phyloP scores from a whole-genome alignment of 129 eudicot genomes.

The Centaurea solstitialis region DNA sequence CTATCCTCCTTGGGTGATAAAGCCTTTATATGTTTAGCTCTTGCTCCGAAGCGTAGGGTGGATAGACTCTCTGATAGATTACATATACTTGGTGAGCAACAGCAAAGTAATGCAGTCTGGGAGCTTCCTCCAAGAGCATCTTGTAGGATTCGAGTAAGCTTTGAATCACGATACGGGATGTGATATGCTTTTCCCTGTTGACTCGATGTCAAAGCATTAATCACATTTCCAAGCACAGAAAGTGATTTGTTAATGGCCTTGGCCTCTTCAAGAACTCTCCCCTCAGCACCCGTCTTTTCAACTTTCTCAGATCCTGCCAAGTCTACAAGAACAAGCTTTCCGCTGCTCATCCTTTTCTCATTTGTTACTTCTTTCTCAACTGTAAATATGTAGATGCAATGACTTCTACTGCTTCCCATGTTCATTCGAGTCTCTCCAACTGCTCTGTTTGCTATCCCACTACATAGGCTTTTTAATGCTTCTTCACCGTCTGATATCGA shows the following conservation, averaged over 20 bases:
- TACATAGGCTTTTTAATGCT: conserved; percentile 56
- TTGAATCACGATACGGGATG: conserved; percentile 88
- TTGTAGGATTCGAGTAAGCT: conserved; percentile 86
- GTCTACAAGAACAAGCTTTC: conserved; percentile 90
- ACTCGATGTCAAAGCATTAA: conserved; percentile 67
- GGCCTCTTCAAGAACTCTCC: conserved; percentile 93
- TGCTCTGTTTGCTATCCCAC: conserved; percentile 84
- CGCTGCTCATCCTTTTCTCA: conserved; percentile 63
- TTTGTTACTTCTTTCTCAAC: conserved; percentile 52
- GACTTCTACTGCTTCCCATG: conserved; percentile 91
- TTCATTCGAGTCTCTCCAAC: conserved; percentile 99
- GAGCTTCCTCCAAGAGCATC: conserved; percentile 91
- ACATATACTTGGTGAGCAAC: conserved; percentile 87
- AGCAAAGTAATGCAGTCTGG: conserved; percentile 82
- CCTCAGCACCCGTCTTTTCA: conserved; percentile 93
- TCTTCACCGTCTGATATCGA: conserved; percentile 54
- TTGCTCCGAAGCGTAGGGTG: conserved; percentile 89
- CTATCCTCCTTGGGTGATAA: conserved; percentile 49
- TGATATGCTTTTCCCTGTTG: conserved; percentile 58
- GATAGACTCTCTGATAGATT: conserved; percentile 80
- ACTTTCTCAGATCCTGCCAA: conserved; percentile 96
- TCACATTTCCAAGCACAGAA: conserved; percentile 91
- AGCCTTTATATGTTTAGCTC: conserved; percentile 92
- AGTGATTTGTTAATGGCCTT: conserved; percentile 90
- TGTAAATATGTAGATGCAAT: conserved; percentile 72